phyloP scores from a whole-genome alignment of 2,329 filamentous ascomycete species.

The Hypomyces perniciosus region DNA sequence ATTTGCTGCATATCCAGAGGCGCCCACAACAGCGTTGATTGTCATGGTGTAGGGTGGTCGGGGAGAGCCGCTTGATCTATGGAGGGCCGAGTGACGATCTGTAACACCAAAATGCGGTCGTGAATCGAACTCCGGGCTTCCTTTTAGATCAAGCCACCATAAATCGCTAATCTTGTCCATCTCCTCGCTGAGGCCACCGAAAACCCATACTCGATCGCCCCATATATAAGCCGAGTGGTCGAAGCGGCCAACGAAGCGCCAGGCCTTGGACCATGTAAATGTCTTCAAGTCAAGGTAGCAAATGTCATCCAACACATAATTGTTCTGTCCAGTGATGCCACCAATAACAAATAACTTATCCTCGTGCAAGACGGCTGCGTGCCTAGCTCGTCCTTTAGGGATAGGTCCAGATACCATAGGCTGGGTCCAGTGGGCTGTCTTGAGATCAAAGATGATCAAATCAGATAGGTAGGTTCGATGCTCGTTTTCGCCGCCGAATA shows the following conservation, averaged over 20 bases:
- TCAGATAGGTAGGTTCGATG: conserved; percentile 93
- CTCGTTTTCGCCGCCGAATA: conserved; percentile 97
- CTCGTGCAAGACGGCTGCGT: conserved; percentile 90
- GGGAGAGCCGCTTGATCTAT: conserved; percentile 43
- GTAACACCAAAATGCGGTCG: conserved; percentile 51
- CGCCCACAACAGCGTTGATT: conserved; percentile 46
- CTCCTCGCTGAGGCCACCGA: conserved; percentile 87
- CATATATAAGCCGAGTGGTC: conserved; percentile 95
- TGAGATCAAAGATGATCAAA: conserved; percentile 90
- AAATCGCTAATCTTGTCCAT: conserved; percentile 96
- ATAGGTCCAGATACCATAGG: conserved; percentile 78
- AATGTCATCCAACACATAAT: conserved; percentile 88
- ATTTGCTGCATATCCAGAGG: conserved; percentile 62
- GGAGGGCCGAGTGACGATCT: conserved; percentile 39
- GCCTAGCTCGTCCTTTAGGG: conserved; percentile 83
- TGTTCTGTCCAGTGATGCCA: conserved; percentile 90
- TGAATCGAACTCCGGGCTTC: conserved; percentile 76
- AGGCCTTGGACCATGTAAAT: conserved; percentile 93
- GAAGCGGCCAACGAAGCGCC: conserved; percentile 91
- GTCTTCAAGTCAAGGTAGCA: conserved; percentile 96
- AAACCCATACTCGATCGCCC: conserved; percentile 89
- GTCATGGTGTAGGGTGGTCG: conserved; percentile 47
- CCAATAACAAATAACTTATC: conserved; percentile 95
- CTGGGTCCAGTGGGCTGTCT: conserved; percentile 91
- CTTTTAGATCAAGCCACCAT: conserved; percentile 95